Evolutionary conservation across 345 rosid genomes (phyloP).

Genomic region (Rhodamnia argentea): DNA sequence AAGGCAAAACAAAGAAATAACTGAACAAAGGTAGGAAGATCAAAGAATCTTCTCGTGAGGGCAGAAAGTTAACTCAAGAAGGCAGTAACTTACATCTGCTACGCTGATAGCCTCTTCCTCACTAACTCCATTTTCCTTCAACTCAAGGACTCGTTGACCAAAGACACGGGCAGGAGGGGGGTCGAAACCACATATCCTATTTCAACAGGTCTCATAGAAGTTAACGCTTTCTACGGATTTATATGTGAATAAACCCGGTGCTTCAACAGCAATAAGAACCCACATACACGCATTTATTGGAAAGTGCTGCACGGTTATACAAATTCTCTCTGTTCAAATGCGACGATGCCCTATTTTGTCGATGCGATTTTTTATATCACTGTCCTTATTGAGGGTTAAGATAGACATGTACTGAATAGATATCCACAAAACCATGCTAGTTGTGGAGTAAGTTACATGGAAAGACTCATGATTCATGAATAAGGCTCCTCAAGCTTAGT

Average conservation of each 20-base stretch:
- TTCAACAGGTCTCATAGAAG: constrained; percentile 2
- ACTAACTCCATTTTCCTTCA: constrained; percentile 66
- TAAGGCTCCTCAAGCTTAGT: background rate
- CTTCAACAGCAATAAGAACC: background rate
- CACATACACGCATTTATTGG: background rate
- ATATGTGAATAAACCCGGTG: background rate
- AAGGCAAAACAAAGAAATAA: background rate
- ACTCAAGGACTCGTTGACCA: constrained; percentile 61
- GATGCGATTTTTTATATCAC: background rate
- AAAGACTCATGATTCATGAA: background rate
- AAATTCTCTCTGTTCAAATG: background rate
- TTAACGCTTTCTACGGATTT: background rate
- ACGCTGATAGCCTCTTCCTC: constrained; percentile 69
- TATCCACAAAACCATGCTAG: background rate
- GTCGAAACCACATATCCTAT: constrained; percentile 48
- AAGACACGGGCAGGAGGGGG: constrained; percentile 77
- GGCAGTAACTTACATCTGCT: constrained; percentile 49
- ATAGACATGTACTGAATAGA: background rate
- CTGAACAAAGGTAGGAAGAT: background rate
- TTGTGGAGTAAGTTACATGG: background rate
- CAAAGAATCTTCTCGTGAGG: background rate
- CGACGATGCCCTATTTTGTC: background rate
- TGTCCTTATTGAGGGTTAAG: background rate
- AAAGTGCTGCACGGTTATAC: background rate
- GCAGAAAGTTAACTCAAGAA: background rate